Evolutionary conservation across 768 basidiomycete species (phyloP), one percentile per base, ranked within the genome.

Genomic region (Termitomyces sp.): DNA sequence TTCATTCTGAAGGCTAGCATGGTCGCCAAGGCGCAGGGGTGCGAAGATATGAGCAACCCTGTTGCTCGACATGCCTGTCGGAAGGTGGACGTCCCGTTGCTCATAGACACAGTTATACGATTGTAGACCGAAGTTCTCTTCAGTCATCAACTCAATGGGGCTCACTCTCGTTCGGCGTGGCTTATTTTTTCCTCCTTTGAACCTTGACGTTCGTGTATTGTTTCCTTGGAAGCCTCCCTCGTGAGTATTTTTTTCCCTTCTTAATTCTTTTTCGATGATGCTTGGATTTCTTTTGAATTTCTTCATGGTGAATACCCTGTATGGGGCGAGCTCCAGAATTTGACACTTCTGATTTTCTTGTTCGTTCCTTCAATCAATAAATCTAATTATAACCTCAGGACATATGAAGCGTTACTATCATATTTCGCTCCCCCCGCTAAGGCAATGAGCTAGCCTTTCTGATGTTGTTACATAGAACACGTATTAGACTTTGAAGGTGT

Each of bases 21-120:
- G 69, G 74, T 77, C 74, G 69, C 68, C 54, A 76, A 76, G 79
- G 81, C 79, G 68, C 75, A 72, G 68, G 72, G 72, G 73, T 76
- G 87, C 88, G 78, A 91, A 91, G 90, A 92, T 85, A 90, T 70
- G 90, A 92, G 90, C 84, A 71, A 72, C 69, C 72, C 68, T 74
- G 75, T 76, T 71, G 83, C 78, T 83, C 76, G 81, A 75, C 72
- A 71, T 73, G 71, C 63, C 55, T 63, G 63, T 64, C 51, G 68
- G 76, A 72, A 70, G 71, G 68, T 65, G 72, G 72, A 79, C 80
- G 75, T 62, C 70, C 74, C 69, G 84, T 90, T 92, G 81, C 89
- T 92, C 90, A 88, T 92, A 87, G 86, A 80, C 76, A 91, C 72
- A 92, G 90, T 89, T 83, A 92, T 92, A 84, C 90, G 90, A 86